Base-by-base conservation (phyloP, 208 protist species). In the Hexamita inflata region DNA sequence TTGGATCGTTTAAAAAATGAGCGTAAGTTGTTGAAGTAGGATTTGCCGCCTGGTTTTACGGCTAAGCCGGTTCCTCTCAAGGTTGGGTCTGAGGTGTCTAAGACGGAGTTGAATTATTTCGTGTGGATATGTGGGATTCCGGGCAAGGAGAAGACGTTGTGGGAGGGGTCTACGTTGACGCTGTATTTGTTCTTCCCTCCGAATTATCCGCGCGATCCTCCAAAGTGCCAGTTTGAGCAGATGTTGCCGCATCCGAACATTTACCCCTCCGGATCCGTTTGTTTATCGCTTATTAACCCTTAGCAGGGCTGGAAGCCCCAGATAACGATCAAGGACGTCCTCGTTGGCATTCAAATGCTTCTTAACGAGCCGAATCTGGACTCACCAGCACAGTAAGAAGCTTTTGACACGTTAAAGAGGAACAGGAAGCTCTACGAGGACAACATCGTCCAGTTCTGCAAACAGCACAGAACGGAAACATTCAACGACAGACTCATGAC, bases 241-340 rank as follows among this genome's bases (percentile, higher is more conserved):
- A 87, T 92, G 9, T 85, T 99, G 26, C 98, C 98, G 81, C 95
- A 99, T 84, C 95, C 95, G 24, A 99, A 99, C 81, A 85, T 98
- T 2, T 98, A 94, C 80, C 93, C 93, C 0, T 94, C 90, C 59
- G 95, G 95, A 32, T 96, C 93, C 7, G 93, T 99, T 28, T 99
- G 95, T 85, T 81, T 99, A 1, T 93, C 88, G 0, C 96, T 97
- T 77, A 94, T 97, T 75, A 93, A 97, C 59, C 94, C 97, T 79
- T n/a, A n/a, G n/a, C n/a, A n/a, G n/a, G 93, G 94, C 77, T 99
- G 95, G 95, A 89, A 92, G 75, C 94, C 94, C 29, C 90, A 88
- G 40, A 92, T 98, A 35, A 96, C 91, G 0, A 86, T 99, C 34
- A 97, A 96, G 83, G 57, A 91, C 77, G 96, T 98, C 29, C 84